Evolutionary conservation across 2,329 filamentous ascomycete species (phyloP).

Genomic region (Neonectria hederae): DNA sequence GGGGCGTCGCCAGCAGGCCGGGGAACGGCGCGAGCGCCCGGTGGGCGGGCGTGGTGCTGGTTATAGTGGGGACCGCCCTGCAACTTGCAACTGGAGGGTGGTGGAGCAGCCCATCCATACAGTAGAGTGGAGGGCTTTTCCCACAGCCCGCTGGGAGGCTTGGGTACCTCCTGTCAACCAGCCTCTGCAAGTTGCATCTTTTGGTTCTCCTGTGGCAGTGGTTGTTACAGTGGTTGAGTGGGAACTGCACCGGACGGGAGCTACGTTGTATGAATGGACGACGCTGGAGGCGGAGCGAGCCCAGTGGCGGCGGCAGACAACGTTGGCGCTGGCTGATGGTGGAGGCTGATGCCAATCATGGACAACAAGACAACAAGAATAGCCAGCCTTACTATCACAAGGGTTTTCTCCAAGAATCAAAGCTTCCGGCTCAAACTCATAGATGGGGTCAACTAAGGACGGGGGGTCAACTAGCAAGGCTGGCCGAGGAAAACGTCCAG

Average conservation of each 20-base stretch:
- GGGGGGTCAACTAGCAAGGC: not conserved
- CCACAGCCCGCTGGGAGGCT: slow-evolving; percentile 4
- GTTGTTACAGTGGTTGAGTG: slow-evolving; percentile 20
- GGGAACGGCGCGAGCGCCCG: slow-evolving; percentile 13
- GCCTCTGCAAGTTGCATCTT: not conserved
- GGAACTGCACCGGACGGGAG: slow-evolving; percentile 1
- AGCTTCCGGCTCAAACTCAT: not conserved
- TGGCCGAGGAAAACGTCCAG: not conserved
- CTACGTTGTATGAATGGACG: slow-evolving; percentile 17
- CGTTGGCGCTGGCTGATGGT: not conserved
- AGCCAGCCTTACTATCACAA: not conserved
- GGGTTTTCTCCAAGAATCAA: not conserved
- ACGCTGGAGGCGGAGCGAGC: slow-evolving; percentile 1
- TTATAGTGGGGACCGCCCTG: slow-evolving; percentile 11
- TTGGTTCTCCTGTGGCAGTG: not conserved
- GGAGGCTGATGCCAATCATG: not conserved
- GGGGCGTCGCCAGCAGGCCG: not conserved
- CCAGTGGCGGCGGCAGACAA: slow-evolving; percentile 23
- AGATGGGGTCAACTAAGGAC: not conserved
- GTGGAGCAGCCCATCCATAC: slow-evolving; percentile 12
- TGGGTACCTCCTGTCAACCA: not conserved
- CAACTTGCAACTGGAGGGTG: not conserved
- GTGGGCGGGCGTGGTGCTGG: slow-evolving; percentile 10
- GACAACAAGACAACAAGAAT: not conserved
- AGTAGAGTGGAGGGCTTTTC: not conserved